A percentile compares a stretch with the other conserved stretches of the same genome.
phyloP scores from a whole-genome alignment of 176 grass and related monocot species.

The Panicum miliaceum region DNA sequence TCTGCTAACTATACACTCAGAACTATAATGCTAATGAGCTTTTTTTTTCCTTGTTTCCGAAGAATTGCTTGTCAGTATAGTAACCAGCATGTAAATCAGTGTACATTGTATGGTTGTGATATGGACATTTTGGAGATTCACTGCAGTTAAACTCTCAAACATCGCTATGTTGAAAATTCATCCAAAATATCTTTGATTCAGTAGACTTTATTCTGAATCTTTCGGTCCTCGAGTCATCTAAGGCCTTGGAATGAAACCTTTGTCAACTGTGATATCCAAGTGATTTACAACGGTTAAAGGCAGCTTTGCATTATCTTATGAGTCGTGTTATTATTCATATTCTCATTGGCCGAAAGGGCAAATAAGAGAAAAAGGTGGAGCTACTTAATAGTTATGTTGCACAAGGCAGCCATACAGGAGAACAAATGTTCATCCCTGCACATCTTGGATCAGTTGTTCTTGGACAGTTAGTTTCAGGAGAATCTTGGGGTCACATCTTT shows the following conservation, averaged over 20 bases:
- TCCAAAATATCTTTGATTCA: neutral
- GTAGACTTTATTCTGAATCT: neutral
- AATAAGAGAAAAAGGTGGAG: neutral
- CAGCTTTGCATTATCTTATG: constrained; percentile 4
- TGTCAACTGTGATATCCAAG: neutral
- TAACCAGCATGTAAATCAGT: constrained; percentile 40
- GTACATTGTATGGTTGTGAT: constrained; percentile 9
- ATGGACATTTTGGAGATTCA: neutral
- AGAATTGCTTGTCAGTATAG: neutral
- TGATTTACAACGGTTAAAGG: neutral
- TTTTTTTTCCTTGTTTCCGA: constrained; percentile 16
- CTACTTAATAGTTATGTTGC: neutral
- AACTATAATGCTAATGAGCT: neutral
- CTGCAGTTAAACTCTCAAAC: constrained; percentile 9
- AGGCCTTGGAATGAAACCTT: neutral
- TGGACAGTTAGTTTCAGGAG: constrained; percentile 15
- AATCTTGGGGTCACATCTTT: constrained; percentile 32
- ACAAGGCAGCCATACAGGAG: neutral
- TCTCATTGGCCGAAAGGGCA: neutral
- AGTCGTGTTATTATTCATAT: constrained; percentile 3
- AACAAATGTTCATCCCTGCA: neutral
- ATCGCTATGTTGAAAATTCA: neutral
- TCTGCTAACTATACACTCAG: constrained; percentile 4
- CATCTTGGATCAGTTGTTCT: constrained; percentile 12
- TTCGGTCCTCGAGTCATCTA: neutral